Percentiles rank a stretch among this genome's conserved stretches.
Evolutionary conservation across 2,329 filamentous ascomycete genomes (phyloP).

Genomic region (Botryotinia narcissicola): DNA sequence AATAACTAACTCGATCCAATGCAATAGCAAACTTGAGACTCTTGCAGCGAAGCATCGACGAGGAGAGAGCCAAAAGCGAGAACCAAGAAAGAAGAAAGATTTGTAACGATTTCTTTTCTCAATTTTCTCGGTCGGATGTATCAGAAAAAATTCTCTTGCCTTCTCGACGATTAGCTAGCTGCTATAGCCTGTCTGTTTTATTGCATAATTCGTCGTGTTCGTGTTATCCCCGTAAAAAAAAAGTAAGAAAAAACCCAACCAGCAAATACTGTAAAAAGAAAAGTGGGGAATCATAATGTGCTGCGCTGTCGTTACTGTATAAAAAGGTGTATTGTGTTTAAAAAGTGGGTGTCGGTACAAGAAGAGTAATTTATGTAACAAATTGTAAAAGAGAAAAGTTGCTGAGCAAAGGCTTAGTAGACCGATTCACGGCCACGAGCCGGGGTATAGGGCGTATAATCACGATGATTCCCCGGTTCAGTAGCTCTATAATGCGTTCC

Average conservation of each 20-base stretch:
- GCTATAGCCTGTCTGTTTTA: neutral
- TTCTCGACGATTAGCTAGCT: neutral
- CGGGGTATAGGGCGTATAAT: neutral
- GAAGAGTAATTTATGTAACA: slow-evolving; percentile 20
- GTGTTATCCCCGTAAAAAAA: slow-evolving; percentile 16
- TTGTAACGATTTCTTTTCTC: neutral
- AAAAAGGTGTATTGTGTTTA: slow-evolving; percentile 14
- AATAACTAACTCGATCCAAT: slow-evolving; percentile 5
- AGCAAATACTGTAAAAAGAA: slow-evolving; percentile 1
- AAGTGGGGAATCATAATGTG: slow-evolving; percentile 20
- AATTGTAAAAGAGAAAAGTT: slow-evolving; percentile 1
- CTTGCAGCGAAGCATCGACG: neutral
- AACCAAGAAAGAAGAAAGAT: neutral
- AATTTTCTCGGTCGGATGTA: neutral
- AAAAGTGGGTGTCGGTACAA: slow-evolving; percentile 20
- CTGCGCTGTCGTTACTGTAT: slow-evolving; percentile 20
- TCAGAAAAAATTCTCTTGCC: neutral
- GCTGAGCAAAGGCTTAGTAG: neutral
- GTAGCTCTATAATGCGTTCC: slow-evolving; percentile 12
- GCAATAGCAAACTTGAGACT: slow-evolving; percentile 1
- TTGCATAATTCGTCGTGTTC: slow-evolving; percentile 10
- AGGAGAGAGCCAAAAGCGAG: neutral
- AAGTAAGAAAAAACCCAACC: neutral
- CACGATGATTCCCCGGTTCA: slow-evolving; percentile 11
- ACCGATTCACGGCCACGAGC: slow-evolving; percentile 1